phyloP scores from a whole-genome alignment of 306 rosid species.

The Cucumis cinereus region DNA sequence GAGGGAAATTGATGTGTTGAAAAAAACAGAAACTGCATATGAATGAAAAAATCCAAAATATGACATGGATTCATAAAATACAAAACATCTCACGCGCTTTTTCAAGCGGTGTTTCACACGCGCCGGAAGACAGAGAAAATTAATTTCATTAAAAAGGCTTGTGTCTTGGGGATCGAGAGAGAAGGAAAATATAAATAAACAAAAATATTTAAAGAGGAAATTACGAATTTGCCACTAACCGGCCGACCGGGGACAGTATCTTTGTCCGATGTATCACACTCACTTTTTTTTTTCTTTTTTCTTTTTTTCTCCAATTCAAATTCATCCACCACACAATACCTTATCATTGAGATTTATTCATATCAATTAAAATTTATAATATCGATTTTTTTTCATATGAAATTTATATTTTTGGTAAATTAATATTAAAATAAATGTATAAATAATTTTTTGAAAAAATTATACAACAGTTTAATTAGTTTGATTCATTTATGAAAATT shows the following conservation, averaged over 20 bases:
- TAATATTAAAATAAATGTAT: no score
- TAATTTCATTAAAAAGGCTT: no score
- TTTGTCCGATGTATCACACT: background rate
- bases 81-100: background rate
- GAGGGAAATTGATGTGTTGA: background rate
- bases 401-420: no score
- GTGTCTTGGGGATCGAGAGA: no score
- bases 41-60: background rate
- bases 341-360: no score
- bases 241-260: slow-evolving; percentile 5
- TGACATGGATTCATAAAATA: background rate
- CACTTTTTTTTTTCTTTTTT: background rate
- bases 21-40: slow-evolving; percentile 1
- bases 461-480: no score
- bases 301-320: background rate
- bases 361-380: no score
- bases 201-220: background rate
- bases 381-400: no score
- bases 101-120: background rate
- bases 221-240: background rate
- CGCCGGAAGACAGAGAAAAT: background rate
- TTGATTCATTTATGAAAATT: no score
- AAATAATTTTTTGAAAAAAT: no score
- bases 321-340: no score
- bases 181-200: background rate